Conservation (phyloP, 257 asterid genomes). For the Anisodus tanguticus region DNA sequence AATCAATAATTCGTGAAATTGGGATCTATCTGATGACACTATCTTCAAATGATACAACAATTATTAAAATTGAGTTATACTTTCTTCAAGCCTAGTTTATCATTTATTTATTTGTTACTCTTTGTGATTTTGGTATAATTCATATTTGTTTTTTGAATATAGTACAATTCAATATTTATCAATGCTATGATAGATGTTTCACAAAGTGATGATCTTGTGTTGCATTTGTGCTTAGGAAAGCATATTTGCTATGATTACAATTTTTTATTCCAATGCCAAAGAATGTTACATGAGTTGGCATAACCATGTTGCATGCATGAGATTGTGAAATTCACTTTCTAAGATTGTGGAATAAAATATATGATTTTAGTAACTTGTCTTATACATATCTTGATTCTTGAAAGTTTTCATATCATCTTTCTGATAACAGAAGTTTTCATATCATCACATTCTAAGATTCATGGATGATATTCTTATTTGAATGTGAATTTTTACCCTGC, state of each 20-base stretch:
- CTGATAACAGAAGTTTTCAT: neutral
- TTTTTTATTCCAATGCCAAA: neutral
- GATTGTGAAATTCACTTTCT: neutral
- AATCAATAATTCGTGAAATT: conserved; percentile 2
- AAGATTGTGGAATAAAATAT: neutral
- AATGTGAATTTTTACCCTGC: neutral
- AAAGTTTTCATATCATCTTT: neutral
- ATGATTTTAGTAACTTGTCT: neutral
- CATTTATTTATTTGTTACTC: neutral
- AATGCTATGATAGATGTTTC: neutral
- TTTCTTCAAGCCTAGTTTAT: conserved; percentile 14
- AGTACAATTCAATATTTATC: neutral
- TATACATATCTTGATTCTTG: neutral
- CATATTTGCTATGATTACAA: neutral
- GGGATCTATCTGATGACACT: neutral
- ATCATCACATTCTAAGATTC: neutral
- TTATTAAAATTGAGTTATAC: neutral
- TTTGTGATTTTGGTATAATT: neutral
- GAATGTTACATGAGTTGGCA: neutral
- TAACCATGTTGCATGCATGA: neutral
- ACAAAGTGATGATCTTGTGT: neutral
- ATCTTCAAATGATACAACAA: neutral
- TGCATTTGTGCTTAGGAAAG: neutral
- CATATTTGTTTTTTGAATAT: too few relatives aligned
- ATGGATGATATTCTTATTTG: neutral